Conservation (phyloP, 257 asterid genomes). For the Solanum microdontum region DNA sequence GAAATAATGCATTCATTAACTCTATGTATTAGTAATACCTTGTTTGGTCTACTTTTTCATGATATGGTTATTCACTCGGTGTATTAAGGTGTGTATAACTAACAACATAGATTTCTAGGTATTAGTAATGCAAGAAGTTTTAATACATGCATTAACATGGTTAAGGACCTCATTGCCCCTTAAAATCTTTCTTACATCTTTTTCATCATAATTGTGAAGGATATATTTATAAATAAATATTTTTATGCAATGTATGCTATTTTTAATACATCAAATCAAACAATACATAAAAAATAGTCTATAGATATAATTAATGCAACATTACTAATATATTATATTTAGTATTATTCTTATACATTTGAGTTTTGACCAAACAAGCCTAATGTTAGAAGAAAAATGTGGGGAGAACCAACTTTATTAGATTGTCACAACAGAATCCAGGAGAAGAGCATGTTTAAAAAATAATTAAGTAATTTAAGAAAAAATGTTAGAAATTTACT, state of each 20-base stretch:
- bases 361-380: no score
- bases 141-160: background rate
- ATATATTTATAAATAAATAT: no score
- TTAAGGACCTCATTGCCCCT: background rate
- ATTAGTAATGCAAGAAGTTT: background rate
- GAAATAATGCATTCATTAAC: no score
- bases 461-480: background rate
- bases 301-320: no score
- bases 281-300: no score
- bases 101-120: background rate
- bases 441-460: background rate
- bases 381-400: background rate
- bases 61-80: background rate
- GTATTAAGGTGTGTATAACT: no score
- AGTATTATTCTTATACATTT: no score
- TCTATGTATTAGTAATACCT: background rate
- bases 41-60: background rate
- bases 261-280: no score
- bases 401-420: background rate
- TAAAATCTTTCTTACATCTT: no score
- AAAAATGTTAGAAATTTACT: background rate
- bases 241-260: background rate
- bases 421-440: background rate
- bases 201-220: no score
- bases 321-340: no score